Evolutionary conservation across 179 eudicot genomes (phyloP), one percentile per base, ranked within the genome.

Genomic region (Pouteria campechiana): DNA sequence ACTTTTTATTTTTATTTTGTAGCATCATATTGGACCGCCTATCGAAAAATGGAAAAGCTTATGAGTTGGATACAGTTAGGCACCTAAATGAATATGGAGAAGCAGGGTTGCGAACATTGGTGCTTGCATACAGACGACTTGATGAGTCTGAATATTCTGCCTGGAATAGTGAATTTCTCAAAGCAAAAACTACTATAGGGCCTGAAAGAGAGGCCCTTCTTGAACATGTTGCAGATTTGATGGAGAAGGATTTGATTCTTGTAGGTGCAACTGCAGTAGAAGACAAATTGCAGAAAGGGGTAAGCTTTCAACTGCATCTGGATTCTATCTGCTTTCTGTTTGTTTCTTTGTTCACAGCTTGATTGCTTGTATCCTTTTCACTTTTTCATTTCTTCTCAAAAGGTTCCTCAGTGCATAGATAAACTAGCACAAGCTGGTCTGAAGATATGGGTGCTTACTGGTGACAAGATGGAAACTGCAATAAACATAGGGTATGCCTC

Each of bases 231-330:
- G 47, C 70, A 12, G 65, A 65, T 44, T 16, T 50, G 55, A 48
- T 65, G 35, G 70, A 65, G 44, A 58, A 23, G 42, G 70, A 49
- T 9, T 45, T 65, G 35, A 48, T 54, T 25, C 65, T 65, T 30
- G 57, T 65, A 2, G 70, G 70, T 32, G 70, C 65, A 37, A 65
- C 61, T 32, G 70, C 70, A 19, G 70, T 65, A 8, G 70, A 65
- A 37, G 70, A 65, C 43, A 65, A 65, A 37, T 32, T 65, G 16
- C 70, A 65, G 43, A 54, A 65, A 37, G 70, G 70, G 50, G 70
- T n/a, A n/a, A n/a, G n/a, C n/a, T n/a, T n/a, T n/a, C n/a, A n/a
- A n/a, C n/a, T n/a, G n/a, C n/a, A n/a, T n/a, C n/a, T n/a, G n/a
- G n/a, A n/a, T n/a, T n/a, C n/a, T n/a, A n/a, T n/a, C n/a, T n/a